A percentile compares a stretch with the other conserved stretches of the same genome.
Evolutionary conservation across 306 rosid species (phyloP).

Genomic region (Lotus japonicus): DNA sequence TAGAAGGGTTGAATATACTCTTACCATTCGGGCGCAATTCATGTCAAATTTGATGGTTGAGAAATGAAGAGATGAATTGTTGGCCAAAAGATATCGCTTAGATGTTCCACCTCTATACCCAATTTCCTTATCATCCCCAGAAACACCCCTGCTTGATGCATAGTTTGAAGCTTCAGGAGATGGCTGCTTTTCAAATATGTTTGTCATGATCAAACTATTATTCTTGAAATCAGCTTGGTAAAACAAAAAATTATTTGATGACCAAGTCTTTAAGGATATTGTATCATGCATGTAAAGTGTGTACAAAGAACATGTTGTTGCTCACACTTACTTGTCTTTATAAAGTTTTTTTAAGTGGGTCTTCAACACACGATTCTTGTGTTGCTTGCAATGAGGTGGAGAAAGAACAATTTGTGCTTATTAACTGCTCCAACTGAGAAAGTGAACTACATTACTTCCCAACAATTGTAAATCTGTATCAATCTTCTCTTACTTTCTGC

Average conservation of each 20-base stretch:
- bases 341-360: neutral
- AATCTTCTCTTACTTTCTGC: neutral
- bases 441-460: conserved; percentile 20
- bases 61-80: conserved; percentile 10
- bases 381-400: conserved; percentile 24
- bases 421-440: conserved; percentile 35
- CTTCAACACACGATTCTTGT: conserved; percentile 52
- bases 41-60: conserved; percentile 22
- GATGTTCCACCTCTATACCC: conserved; percentile 28
- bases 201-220: conserved; percentile 33
- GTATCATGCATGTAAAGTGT: neutral
- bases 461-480: conserved; percentile 19
- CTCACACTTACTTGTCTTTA: conserved; percentile 28
- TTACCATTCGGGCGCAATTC: conserved; percentile 52
- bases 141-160: conserved; percentile 35
- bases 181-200: conserved; percentile 35
- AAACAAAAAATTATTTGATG: neutral
- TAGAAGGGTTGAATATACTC: no score
- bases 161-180: conserved; percentile 32
- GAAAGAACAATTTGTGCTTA: conserved; percentile 29
- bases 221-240: neutral
- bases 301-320: conserved; percentile 36
- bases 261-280: conserved; percentile 11
- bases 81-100: conserved; percentile 16
- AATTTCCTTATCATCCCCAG: conserved; percentile 48